Evolutionary conservation across 768 basidiomycete species (phyloP), one percentile per base, ranked within the genome.

Genomic region (Ramaria sp.): DNA sequence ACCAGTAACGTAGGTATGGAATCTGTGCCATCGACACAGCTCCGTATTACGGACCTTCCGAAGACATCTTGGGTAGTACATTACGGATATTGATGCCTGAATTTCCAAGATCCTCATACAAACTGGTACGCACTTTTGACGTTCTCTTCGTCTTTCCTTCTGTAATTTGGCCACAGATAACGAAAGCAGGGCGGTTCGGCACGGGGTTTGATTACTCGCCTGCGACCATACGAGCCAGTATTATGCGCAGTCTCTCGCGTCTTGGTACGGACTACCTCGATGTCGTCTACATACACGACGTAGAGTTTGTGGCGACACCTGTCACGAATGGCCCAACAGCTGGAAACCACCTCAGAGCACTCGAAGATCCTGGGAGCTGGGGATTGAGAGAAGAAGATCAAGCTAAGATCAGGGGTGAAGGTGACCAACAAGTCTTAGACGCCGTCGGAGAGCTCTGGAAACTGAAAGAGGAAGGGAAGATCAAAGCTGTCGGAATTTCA

Each of bases 141-240:
- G n/a, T 33, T 12, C n/a, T 15, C n/a, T 33, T 48, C 15, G 42
- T 31, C 27, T 46, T 15, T 50, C 46, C 27, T 47, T 27, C 5
- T 27, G 27, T 6, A 24, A 24, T 24, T 22, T 45, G 49, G 4
- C 7, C 49, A 2, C 57, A 91, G 88, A 84, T 91, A 72, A 90
- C 89, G 10, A 94, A 94, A 67, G 88, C 86, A 59, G 91, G 91
- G 22, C 78, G 91, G 37, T 88, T 85, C 64, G 88, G 86, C 7
- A 38, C 65, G 17, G 64, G 63, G 64, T 92, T 92, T 62, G 87
- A 94, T 68, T 93, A 92, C 69, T 73, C 78, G 1, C 84, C 87
- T 1, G 61, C 65, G 5, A 80, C 76, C 37, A 79, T 94, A 54
- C 80, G 84, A 17, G 72, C 75, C 20, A 85, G 83, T 60, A 78